Conservation (phyloP, 345 rosid genomes). For the Excoecaria cochinchinensis region DNA sequence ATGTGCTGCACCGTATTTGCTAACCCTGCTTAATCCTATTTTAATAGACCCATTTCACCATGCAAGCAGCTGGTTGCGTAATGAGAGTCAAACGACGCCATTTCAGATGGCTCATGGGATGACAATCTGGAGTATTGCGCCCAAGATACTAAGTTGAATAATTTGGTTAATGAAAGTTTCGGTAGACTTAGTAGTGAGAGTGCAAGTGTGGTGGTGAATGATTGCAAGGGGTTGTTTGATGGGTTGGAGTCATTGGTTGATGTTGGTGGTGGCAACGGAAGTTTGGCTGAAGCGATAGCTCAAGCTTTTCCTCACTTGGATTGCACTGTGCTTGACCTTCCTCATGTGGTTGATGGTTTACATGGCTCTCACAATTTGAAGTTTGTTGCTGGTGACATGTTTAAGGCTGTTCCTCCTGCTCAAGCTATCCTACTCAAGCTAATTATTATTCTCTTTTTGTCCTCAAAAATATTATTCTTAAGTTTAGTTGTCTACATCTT, state of each 20-base stretch:
- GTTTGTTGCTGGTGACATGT: conserved; percentile 7
- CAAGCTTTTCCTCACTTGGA: conserved; percentile 25
- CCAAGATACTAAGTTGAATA: neutral
- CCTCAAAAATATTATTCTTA: too few relatives aligned
- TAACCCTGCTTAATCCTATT: conserved; percentile 9
- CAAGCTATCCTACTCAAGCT: conserved; percentile 1
- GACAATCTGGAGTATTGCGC: conserved; percentile 13
- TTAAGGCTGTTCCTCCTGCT: neutral
- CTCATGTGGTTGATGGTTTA: conserved; percentile 8
- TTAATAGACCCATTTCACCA: conserved; percentile 6
- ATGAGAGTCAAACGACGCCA: conserved; percentile 10
- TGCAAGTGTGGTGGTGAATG: neutral
- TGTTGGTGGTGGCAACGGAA: conserved; percentile 40
- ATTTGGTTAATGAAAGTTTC: conserved; percentile 14
- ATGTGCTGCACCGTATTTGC: conserved; percentile 12
- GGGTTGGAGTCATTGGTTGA: conserved; percentile 33
- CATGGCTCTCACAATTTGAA: neutral
- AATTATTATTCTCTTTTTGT: neutral
- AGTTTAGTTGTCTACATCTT: too few relatives aligned
- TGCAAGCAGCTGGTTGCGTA: conserved; percentile 15
- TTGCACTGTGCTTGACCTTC: conserved; percentile 31
- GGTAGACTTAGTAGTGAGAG: conserved; percentile 5
- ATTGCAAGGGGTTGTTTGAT: conserved; percentile 21
- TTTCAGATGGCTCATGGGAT: conserved; percentile 21
- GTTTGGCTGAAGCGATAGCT: conserved; percentile 20